Base-by-base conservation (phyloP, 331 rosid genomes). In the Stylosanthes scabra region DNA sequence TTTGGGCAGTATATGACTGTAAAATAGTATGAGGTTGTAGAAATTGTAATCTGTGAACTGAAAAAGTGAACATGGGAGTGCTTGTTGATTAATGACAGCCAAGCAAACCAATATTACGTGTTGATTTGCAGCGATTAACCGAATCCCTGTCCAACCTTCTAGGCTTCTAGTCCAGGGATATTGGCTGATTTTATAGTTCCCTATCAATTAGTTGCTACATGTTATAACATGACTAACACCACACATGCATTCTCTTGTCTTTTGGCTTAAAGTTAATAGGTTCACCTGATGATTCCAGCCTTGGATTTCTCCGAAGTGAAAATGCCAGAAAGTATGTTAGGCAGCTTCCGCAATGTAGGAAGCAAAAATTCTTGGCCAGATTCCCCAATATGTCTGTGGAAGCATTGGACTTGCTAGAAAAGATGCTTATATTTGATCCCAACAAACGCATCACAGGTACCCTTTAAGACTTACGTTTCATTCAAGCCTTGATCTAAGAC, bases 401-500 rank as follows among this genome's bases (percentile, higher is more conserved):
- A 72, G 96, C 96, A 15, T 52, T 88, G 74, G 97, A 91, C 81
- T 79, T 94, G 61, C 89, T 91, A 10, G 99, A 94, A 61, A 94
- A 91, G 75, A 94, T 94, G 97, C 99, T 94, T 2, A 83, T 94
- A 40, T 94, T 94, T 63, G 99, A 94, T 80, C 97, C 97, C 66
- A 82, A 60, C 76, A 89, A 85, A 74, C 97, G 99, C 77, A 90
- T 94, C 27, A 87, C 93, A 42, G 99, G 99, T 91, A 78, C 16
- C 58, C 71, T 42, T 14, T 76, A 55, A 46, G 79, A 63, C 20
- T 40, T 37, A 46, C 45, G 42, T 60, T 76, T 54, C 29, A 9
- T 47, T 47, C 55, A 49, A 66, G 44, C 13, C 12, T 11, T 8
- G 55, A 59, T 67, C 60, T 59, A 46, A 75, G 62, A 55, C 47